These are phyloP conservation scores for Cryphonectria parasitica DNA, from an alignment of 2,329 filamentous ascomycete genomes.

Conservation along the genomic window DNA sequence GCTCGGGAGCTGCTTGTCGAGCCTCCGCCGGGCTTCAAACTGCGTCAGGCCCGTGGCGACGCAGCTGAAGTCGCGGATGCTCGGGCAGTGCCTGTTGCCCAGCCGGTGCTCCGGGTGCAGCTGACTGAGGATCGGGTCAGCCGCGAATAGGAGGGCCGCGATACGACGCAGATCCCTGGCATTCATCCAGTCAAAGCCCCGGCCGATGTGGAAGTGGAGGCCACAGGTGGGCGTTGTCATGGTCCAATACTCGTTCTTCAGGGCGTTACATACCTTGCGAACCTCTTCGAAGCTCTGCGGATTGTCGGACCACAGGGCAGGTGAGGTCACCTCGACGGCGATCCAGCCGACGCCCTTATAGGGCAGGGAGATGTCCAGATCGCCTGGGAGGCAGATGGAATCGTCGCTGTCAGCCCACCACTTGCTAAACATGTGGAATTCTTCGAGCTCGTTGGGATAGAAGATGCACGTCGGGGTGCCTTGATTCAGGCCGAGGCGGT, in stretches of 20 bases:
- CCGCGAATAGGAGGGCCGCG: conserved; percentile 6
- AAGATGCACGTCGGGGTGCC: not conserved
- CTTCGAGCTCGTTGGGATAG: not conserved
- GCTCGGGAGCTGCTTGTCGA: not conserved
- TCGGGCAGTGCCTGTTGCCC: not conserved
- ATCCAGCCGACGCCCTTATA: conserved; percentile 8
- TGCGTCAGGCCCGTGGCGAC: conserved; percentile 1
- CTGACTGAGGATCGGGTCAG: conserved; percentile 5
- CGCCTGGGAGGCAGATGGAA: not conserved
- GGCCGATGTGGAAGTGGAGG: conserved; percentile 6
- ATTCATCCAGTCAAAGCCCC: not conserved
- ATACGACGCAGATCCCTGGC: conserved; percentile 4
- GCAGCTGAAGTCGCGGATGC: not conserved
- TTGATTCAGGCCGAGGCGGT: not conserved
- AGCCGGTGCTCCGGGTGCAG: conserved; percentile 3
- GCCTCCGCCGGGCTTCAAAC: no score
- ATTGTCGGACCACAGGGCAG: conserved; percentile 9
- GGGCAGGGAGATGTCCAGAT: not conserved
- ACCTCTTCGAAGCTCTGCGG: conserved; percentile 11
- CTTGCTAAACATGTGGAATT: not conserved
- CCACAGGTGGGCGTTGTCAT: not conserved
- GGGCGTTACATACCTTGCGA: not conserved
- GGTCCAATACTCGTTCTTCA: not conserved
- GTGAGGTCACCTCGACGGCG: not conserved
- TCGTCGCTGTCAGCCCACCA: not conserved